Evolutionary conservation across 352 stramenopile genomes (phyloP).

Genomic region (Phytophthora sojae): DNA sequence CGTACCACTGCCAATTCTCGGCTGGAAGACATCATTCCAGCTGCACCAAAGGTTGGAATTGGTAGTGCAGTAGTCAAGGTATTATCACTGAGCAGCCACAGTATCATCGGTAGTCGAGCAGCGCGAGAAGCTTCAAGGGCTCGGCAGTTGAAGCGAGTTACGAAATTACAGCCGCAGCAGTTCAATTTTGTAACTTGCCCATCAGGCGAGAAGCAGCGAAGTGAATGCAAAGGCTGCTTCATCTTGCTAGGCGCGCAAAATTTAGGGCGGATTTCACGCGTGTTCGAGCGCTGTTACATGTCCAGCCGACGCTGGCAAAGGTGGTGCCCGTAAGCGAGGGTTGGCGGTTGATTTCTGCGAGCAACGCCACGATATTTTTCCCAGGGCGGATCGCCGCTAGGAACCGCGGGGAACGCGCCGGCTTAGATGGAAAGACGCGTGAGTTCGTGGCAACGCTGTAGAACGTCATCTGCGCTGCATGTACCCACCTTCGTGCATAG

Average conservation of each 20-base stretch:
- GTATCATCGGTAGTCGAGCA: conserved; percentile 21
- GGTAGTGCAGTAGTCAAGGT: conserved; percentile 9
- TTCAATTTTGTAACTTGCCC: conserved; percentile 25
- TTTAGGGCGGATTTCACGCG: conserved; percentile 13
- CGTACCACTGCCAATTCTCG: conserved; percentile 35
- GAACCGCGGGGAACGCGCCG: too few species aligned
- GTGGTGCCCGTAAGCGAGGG: conserved; percentile 18
- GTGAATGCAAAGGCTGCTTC: conserved; percentile 23
- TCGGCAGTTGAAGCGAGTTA: conserved; percentile 25
- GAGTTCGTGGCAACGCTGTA: conserved; percentile 30
- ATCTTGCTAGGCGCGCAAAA: conserved; percentile 19
- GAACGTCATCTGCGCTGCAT: conserved; percentile 27
- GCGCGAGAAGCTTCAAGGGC: conserved; percentile 9
- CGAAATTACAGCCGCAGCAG: conserved; percentile 28
- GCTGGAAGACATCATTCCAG: conserved; percentile 40
- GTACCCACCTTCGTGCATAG: conserved; percentile 45
- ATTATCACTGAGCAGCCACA: not conserved
- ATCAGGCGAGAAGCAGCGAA: conserved; percentile 26
- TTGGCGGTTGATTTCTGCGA: conserved; percentile 12
- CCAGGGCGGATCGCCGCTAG: conserved; percentile 17
- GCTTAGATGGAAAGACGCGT: conserved; percentile 36
- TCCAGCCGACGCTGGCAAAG: not conserved
- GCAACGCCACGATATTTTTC: conserved; percentile 36
- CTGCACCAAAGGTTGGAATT: conserved; percentile 33
- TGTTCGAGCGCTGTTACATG: conserved; percentile 21